These are phyloP conservation scores for Xylaria polymorpha DNA, from an alignment of 2,329 filamentous ascomycete species.

Conservation along the genomic window DNA sequence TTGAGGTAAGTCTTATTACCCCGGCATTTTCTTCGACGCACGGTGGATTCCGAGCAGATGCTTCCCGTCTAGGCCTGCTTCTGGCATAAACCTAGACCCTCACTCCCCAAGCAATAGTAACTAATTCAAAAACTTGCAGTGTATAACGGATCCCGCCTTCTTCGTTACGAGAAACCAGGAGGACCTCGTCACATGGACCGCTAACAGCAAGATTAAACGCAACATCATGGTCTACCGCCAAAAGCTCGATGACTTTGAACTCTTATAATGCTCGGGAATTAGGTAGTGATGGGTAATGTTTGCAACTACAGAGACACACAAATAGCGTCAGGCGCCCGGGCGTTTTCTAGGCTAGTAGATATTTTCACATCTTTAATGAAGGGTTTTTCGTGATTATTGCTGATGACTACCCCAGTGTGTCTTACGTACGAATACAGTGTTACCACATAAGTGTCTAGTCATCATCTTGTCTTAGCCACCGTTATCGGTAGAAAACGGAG, in stretches of 20 bases:
- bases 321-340: conserved; percentile 43
- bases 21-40: neutral
- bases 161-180: conserved; percentile 90
- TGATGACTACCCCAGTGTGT: neutral
- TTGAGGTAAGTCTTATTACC: conserved; percentile 67
- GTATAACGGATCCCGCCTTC: conserved; percentile 86
- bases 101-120: neutral
- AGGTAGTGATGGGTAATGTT: neutral
- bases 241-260: conserved; percentile 94
- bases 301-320: neutral
- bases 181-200: conserved; percentile 96
- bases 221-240: conserved; percentile 96
- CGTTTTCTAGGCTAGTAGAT: conserved; percentile 19
- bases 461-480: no score
- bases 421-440: neutral
- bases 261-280: conserved; percentile 65
- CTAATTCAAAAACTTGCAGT: conserved; percentile 26
- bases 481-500: no score
- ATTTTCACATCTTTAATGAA: conserved; percentile 3
- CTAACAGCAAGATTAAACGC: conserved; percentile 96
- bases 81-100: neutral
- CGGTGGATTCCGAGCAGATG: neutral
- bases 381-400: neutral
- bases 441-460: neutral
- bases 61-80: neutral